A percentile compares a stretch with the other conserved stretches of the same genome.
Evolutionary conservation across 106 monocot genomes (phyloP).

Genomic region (Platanthera guangdongensis): DNA sequence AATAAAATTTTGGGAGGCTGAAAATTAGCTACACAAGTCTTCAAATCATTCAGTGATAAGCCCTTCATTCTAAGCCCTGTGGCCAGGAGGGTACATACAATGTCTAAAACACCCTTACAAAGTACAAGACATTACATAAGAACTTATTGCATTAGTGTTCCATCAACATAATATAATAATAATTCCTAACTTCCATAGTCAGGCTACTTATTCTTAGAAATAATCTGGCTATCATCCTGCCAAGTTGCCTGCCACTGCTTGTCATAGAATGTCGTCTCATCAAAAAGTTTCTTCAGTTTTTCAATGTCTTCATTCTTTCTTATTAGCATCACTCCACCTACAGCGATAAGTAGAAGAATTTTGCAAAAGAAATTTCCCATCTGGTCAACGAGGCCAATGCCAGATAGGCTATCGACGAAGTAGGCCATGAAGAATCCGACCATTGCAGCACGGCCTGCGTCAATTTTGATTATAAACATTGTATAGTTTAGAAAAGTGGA

Average conservation of each 20-base stretch:
- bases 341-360: conserved; percentile 53
- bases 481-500: neutral
- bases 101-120: neutral
- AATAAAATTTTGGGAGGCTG: no score
- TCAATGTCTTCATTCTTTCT: conserved; percentile 77
- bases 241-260: conserved; percentile 94
- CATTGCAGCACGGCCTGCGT: conserved; percentile 81
- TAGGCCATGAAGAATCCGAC: conserved; percentile 85
- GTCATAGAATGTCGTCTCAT: conserved; percentile 80
- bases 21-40: no score
- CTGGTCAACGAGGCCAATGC: conserved; percentile 69
- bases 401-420: conserved; percentile 75
- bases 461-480: neutral
- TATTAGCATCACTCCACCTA: conserved; percentile 47
- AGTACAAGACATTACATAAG: neutral
- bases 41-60: no score
- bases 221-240: conserved; percentile 38
- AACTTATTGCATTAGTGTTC: neutral
- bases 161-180: no score
- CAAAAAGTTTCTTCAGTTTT: conserved; percentile 59
- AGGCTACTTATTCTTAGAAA: conserved; percentile 20
- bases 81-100: no score
- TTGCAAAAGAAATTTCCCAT: conserved; percentile 91
- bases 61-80: no score
- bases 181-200: no score